Evolutionary conservation across 805 yeast species (phyloP), one percentile per base, ranked within the genome.

Genomic region (Brettanomyces nanus): DNA sequence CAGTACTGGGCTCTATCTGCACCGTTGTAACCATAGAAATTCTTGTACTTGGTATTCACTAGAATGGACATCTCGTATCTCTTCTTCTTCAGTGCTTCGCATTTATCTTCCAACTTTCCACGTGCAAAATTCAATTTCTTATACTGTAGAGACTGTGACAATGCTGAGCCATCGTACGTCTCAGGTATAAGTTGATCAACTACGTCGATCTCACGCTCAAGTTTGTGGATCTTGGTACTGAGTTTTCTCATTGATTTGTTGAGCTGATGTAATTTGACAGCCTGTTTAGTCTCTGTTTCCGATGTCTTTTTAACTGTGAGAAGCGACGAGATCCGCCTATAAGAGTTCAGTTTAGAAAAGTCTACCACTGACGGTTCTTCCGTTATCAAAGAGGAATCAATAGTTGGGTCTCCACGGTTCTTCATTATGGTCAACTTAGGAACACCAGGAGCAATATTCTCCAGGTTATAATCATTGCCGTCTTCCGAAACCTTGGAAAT

Each of bases 1-100:
- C 62, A 60, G 66, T 69, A 72, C 64, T 70, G 73, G 55, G 75
- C 74, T 59, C 68, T 66, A 35, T 54, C 58, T 10, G 58, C 54
- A 17, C 57, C 58, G 28, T 56, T 46, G 28, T 36, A 47, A 17
- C 62, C 63, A 40, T 56, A 51, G 9, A 57, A 41, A 28, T 43
- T 49, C 29, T 52, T 56, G 31, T 50, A 48, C 28, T 46, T 46
- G 31, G 47, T 43, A 36, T 53, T 53, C 29, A 60, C 30, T 36
- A 48, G 49, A 23, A 60, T 55, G 22, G 62, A 47, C 21, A 57
- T 39, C 33, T 52, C 54, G 42, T 60, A 60, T 30, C 48, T 45
- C 21, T 56, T 51, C 36, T 58, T 57, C 30, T 52, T 47, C 9
- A 50, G 35, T 4, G 40, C 35, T 41, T 56, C 59, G 19, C 45